A percentile compares a stretch with the other conserved stretches of the same genome.
Conservation (phyloP, 2,329 filamentous ascomycete species). For the Exophiala dermatitidis region DNA sequence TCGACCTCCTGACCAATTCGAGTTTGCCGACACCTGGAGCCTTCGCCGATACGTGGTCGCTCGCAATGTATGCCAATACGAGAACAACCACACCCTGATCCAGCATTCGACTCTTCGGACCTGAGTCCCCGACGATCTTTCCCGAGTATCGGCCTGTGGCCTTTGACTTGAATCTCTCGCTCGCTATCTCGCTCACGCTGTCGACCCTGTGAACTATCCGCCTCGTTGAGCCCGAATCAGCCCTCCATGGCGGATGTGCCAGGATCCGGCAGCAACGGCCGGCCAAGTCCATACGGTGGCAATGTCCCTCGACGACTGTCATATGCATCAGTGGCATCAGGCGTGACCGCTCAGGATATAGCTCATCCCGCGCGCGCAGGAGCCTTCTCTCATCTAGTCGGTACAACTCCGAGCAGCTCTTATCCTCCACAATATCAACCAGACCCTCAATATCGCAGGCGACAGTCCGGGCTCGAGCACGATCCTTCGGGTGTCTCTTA, state of each 20-base stretch:
- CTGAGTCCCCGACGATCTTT: constrained; percentile 1
- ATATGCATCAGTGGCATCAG: constrained; percentile 56
- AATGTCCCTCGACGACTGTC: constrained; percentile 45
- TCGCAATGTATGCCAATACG: background rate
- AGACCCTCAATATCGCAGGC: constrained; percentile 31
- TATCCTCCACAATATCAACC: constrained; percentile 33
- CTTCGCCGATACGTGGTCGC: background rate
- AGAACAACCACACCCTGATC: constrained; percentile 1
- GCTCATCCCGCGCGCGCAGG: constrained; percentile 38
- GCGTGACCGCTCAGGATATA: constrained; percentile 37
- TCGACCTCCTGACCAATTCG: background rate
- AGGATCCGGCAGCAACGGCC: constrained; percentile 11
- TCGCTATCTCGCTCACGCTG: background rate
- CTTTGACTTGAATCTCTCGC: background rate
- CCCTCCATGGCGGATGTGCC: constrained; percentile 16
- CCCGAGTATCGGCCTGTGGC: constrained; percentile 13
- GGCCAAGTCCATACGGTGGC: constrained; percentile 12
- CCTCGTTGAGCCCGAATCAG: background rate
- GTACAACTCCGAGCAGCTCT: constrained; percentile 31
- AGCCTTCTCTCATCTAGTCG: constrained; percentile 30
- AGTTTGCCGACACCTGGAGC: background rate
- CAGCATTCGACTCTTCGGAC: background rate
- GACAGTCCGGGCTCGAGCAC: constrained; percentile 40
- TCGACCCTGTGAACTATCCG: too few relatives aligned
- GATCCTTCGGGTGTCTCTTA: constrained; percentile 42